A percentile compares a stretch with the other conserved stretches of the same genome.
Conservation (phyloP, 345 rosid genomes). For the Syzygium jambos region DNA sequence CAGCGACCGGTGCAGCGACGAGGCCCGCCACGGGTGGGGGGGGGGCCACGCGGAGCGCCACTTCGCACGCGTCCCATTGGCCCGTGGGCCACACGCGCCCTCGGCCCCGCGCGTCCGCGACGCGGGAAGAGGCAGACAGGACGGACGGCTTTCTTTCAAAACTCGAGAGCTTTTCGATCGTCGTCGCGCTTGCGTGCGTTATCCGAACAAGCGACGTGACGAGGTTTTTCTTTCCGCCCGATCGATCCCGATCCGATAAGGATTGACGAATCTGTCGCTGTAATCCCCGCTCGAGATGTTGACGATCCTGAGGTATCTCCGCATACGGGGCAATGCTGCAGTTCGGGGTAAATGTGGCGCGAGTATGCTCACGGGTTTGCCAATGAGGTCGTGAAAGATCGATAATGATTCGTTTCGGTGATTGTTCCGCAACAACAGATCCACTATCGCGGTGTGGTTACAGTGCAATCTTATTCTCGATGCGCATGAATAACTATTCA, state of each 20-base stretch:
- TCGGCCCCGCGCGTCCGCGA: neutral
- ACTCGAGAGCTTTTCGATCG: neutral
- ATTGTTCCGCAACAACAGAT: too few species aligned
- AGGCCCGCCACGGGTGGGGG: too few species aligned
- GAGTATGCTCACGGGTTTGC: too few species aligned
- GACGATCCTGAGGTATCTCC: too few species aligned
- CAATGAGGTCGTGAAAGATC: too few species aligned
- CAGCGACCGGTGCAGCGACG: neutral
- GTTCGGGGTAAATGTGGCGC: too few species aligned
- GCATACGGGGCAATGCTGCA: too few species aligned
- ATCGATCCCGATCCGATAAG: too few species aligned
- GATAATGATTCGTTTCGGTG: too few species aligned
- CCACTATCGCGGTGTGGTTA: neutral
- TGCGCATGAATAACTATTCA: rapidly evolving
- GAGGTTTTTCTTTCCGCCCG: too few species aligned
- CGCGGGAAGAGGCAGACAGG: neutral
- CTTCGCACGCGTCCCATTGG: neutral
- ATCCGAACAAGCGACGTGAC: neutral
- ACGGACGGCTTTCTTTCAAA: neutral
- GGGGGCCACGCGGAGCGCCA: neutral
- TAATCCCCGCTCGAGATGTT: too few species aligned
- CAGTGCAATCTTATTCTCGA: neutral
- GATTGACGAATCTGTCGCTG: too few species aligned
- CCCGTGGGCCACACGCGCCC: neutral
- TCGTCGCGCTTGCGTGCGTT: neutral